These are phyloP conservation scores for Begonia fuchsioides DNA, from an alignment of 306 rosid species.

Conservation along the genomic window DNA sequence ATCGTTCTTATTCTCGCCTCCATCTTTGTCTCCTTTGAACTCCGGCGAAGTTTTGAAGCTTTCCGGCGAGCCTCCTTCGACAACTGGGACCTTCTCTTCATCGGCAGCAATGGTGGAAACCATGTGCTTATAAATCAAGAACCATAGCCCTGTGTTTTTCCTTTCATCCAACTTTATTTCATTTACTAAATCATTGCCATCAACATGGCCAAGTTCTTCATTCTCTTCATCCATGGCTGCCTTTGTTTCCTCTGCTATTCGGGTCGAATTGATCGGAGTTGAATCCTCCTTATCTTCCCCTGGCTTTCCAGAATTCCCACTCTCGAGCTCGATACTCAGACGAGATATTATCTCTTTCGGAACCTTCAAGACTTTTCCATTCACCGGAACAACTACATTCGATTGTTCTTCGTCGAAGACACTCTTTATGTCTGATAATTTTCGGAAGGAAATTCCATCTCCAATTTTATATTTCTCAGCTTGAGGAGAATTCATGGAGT, in stretches of 20 bases:
- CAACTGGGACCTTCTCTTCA: conserved; percentile 23
- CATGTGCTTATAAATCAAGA: conserved; percentile 74
- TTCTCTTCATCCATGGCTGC: conserved; percentile 14
- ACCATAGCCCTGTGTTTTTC: conserved; percentile 46
- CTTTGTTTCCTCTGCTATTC: conserved; percentile 9
- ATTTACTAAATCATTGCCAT: conserved; percentile 16
- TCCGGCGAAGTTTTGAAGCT: background rate
- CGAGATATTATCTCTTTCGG: conserved; percentile 15
- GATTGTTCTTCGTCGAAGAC: background rate
- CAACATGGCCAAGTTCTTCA: conserved; percentile 3
- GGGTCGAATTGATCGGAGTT: background rate
- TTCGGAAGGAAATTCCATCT: conserved; percentile 17
- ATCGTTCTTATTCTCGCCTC: conserved; percentile 5
- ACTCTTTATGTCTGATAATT: conserved; percentile 12
- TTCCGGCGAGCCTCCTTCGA: conserved; percentile 15
- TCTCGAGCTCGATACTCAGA: conserved; percentile 12
- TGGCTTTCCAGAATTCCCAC: conserved; percentile 12
- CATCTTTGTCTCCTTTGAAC: too few relatives aligned
- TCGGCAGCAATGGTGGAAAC: conserved; percentile 33
- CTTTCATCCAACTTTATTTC: conserved; percentile 27
- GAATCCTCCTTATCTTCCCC: too few relatives aligned
- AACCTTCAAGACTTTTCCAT: conserved; percentile 12
- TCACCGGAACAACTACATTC: conserved; percentile 1
- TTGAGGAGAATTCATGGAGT: conserved; percentile 18
- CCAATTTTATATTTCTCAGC: conserved; percentile 7